These are phyloP conservation scores for Coniella lustricola DNA, from an alignment of 2,329 filamentous ascomycete genomes.

Conservation along the genomic window DNA sequence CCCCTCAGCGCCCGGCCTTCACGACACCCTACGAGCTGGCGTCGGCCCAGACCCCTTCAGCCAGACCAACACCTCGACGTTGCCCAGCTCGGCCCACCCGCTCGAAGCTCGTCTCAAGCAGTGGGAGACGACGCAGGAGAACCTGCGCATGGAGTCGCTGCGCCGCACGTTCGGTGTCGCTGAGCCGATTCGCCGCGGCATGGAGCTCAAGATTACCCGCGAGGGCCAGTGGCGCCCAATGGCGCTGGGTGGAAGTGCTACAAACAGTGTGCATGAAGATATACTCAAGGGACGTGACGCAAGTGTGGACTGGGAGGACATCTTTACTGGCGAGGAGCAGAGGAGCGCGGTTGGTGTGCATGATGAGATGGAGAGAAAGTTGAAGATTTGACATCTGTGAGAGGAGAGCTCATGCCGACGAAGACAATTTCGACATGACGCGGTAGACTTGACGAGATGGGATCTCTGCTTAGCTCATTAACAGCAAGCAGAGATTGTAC, in stretches of 20 bases:
- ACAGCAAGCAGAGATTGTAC: conserved; percentile 1
- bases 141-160: conserved; percentile 80
- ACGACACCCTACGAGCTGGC: conserved; percentile 86
- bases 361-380: conserved; percentile 87
- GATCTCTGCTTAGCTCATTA: neutral
- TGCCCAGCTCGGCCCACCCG: conserved; percentile 69
- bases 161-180: conserved; percentile 84
- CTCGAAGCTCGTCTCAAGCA: conserved; percentile 82
- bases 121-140: conserved; percentile 87
- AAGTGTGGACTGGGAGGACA: conserved; percentile 85
- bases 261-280: conserved; percentile 75
- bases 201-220: conserved; percentile 87
- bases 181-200: conserved; percentile 84
- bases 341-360: conserved; percentile 68
- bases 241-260: conserved; percentile 53
- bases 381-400: conserved; percentile 77
- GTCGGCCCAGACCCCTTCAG: conserved; percentile 56
- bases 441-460: neutral
- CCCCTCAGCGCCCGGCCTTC: conserved; percentile 85
- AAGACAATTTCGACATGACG: neutral
- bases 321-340: conserved; percentile 74
- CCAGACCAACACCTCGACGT: conserved; percentile 31
- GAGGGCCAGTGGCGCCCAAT: conserved; percentile 74
- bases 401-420: conserved; percentile 4
- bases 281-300: conserved; percentile 75